Evolutionary conservation across 2,329 filamentous ascomycete genomes (phyloP), one percentile per base, ranked within the genome.

Genomic region (Trichoderma sp.): DNA sequence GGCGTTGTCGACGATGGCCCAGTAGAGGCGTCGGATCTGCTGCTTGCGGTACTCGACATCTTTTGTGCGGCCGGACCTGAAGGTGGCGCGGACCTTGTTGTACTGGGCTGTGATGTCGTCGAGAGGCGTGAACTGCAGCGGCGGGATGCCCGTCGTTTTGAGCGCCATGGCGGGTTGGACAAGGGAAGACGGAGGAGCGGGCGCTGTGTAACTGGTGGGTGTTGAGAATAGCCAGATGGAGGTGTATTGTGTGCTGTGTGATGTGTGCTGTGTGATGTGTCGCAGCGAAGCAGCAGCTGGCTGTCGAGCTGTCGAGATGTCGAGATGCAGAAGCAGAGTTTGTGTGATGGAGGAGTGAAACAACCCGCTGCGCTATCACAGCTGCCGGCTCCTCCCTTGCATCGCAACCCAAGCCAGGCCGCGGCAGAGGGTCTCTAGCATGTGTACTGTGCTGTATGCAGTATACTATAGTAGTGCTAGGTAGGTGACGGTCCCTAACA

Each of bases 1-100:
- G 67, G 89, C 85, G 77, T 92, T 90, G 83, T 98, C 94, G 71
- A 89, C 89, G 72, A 97, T 79, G 8, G 87, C 93, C 95, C 95
- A 98, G 84, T 97, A 98, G 67, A 98, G 89, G 85, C 93, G 94
- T 73, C 94, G 91, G 70, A 99, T 88, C 84, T 98, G 95, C 65
- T 88, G 84, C 70, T 94, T 84, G 71, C 95, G 89, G 82, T 91
- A 98, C 74, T 92, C 86, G 69, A 97, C 77, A 65, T 92, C 86
- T 76, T 93, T 93, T 52, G 94, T 97, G 81, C 90, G 91, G 78
- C 93, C 89, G 19, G 91, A 86, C 73, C 86, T 84, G 80, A 92
- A 98, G n/a, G 90, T 88, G 61, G 84, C 80, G 75, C 89, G 89
- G 52, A 91, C 81, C 7, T 81, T 85, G 67, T 86, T 83, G 75